A percentile compares a stretch with the other conserved stretches of the same genome.
Evolutionary conservation across 1,284 basidiomycete species (phyloP).

Genomic region (Filobasidium uniguttulatum): DNA sequence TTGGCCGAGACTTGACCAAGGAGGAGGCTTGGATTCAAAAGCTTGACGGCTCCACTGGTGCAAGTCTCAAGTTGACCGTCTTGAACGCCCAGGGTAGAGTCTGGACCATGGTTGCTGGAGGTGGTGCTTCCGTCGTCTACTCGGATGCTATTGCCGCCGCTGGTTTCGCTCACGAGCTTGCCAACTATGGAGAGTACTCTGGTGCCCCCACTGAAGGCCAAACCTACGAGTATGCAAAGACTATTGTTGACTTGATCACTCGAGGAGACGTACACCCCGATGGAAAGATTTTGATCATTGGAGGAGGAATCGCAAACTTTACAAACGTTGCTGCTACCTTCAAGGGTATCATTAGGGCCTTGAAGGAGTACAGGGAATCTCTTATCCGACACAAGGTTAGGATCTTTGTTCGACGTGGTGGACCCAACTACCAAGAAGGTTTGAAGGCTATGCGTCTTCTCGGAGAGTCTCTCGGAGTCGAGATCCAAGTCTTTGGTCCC

Average conservation of each 20-base stretch:
- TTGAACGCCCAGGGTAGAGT: slow-evolving; percentile 87
- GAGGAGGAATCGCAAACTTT: slow-evolving; percentile 99
- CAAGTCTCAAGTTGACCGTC: slow-evolving; percentile 94
- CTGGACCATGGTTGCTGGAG: slow-evolving; percentile 99
- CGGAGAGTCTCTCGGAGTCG: slow-evolving; percentile 92
- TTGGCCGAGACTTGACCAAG: slow-evolving; percentile 94
- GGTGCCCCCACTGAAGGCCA: slow-evolving; percentile 96
- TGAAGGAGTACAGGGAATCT: slow-evolving; percentile 82
- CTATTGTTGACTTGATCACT: slow-evolving; percentile 92
- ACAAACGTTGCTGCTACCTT: slow-evolving; percentile 98
- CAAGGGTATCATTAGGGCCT: slow-evolving; percentile 97
- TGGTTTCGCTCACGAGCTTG: slow-evolving; percentile 91
- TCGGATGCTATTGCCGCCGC: slow-evolving; percentile 94
- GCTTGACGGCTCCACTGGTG: slow-evolving; percentile 90
- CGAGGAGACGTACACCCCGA: slow-evolving; percentile 67
- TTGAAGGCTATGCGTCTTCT: slow-evolving; percentile 97
- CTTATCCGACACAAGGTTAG: slow-evolving; percentile 73
- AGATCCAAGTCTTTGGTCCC: slow-evolving; percentile 92
- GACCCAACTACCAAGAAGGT: slow-evolving; percentile 99
- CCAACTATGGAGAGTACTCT: slow-evolving; percentile 99
- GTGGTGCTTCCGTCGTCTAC: slow-evolving; percentile 37
- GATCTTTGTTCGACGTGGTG: slow-evolving; percentile 95
- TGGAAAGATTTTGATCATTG: slow-evolving; percentile 98
- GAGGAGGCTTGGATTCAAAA: slow-evolving; percentile 99
- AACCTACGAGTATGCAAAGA: slow-evolving; percentile 99